These are phyloP conservation scores for Colletotrichum destructivum DNA, from an alignment of 2,329 filamentous ascomycete species.

Conservation along the genomic window DNA sequence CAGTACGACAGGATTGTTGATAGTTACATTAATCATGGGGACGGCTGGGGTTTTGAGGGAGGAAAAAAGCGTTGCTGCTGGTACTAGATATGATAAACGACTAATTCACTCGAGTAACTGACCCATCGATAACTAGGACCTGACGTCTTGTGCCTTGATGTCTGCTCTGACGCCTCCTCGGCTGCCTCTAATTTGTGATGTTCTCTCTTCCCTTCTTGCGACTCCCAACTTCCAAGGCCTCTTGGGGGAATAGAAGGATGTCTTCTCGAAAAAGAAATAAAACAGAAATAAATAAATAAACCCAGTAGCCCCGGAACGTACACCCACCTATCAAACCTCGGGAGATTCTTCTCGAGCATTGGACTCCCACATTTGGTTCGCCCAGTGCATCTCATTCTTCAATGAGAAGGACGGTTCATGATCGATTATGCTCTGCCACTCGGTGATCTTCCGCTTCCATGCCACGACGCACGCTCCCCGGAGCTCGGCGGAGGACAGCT, in stretches of 20 bases:
- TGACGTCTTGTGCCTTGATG: too few relatives aligned
- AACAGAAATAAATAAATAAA: too few relatives aligned
- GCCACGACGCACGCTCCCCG: background rate
- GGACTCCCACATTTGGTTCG: background rate
- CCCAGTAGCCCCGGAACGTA: too few relatives aligned
- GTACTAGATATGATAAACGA: slow-evolving; percentile 18
- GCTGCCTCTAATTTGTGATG: too few relatives aligned
- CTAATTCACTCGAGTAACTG: background rate
- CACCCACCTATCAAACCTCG: too few relatives aligned
- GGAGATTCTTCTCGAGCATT: too few relatives aligned
- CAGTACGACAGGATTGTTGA: background rate
- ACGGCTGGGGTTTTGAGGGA: background rate
- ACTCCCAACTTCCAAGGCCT: too few relatives aligned
- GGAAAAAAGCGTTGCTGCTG: slow-evolving; percentile 6
- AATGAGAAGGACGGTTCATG: background rate
- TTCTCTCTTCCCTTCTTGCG: background rate
- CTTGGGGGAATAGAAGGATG: too few relatives aligned
- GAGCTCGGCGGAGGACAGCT: background rate
- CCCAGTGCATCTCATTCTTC: background rate
- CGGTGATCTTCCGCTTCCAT: background rate
- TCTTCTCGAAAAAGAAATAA: too few relatives aligned
- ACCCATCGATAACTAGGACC: background rate
- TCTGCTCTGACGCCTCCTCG: too few relatives aligned
- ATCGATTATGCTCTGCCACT: background rate
- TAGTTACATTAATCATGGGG: too few relatives aligned